Evolutionary conservation across 495 filamentous ascomycete genomes (phyloP).

Genomic region (Clohesyomyces aquaticus): DNA sequence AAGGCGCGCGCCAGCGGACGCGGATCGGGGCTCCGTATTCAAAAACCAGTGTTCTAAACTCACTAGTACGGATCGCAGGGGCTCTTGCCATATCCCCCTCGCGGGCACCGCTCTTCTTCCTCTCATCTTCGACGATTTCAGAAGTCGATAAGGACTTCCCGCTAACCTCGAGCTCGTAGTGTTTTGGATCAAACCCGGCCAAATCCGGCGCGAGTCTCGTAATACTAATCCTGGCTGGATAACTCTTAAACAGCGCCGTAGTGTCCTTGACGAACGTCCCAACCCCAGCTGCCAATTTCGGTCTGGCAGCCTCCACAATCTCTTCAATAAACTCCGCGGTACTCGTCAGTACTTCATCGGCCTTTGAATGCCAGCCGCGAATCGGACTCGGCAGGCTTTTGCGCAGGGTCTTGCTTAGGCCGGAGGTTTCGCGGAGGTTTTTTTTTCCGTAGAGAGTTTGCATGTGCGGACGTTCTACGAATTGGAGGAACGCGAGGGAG

Average conservation of each 20-base stretch:
- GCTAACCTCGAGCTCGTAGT: conserved; percentile 78
- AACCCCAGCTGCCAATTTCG: conserved; percentile 84
- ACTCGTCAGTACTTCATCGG: conserved; percentile 84
- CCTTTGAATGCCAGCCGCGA: conserved; percentile 73
- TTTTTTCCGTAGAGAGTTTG: conserved; percentile 91
- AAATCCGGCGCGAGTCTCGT: conserved; percentile 79
- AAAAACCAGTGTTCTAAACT: conserved; percentile 73
- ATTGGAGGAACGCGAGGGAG: conserved; percentile 84
- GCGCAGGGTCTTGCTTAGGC: conserved; percentile 86
- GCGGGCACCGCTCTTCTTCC: conserved; percentile 54
- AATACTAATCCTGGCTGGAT: conserved; percentile 85
- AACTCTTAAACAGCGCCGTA: conserved; percentile 82
- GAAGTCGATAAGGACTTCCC: conserved; percentile 60
- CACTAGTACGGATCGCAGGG: conserved; percentile 57
- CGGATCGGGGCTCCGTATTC: conserved; percentile 91
- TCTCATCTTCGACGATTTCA: no score
- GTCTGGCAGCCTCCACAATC: conserved; percentile 81
- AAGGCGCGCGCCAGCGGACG: conserved; percentile 89
- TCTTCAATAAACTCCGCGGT: conserved; percentile 89
- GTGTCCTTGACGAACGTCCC: conserved; percentile 87
- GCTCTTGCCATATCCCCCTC: conserved; percentile 57
- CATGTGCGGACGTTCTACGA: conserved; percentile 97
- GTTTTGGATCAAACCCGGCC: conserved; percentile 78
- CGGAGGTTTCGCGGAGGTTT: conserved; percentile 81
- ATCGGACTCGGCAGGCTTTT: conserved; percentile 84